Conservation (phyloP, 2,329 filamentous ascomycete genomes). For the Xenosphaeropsis pyriputrescens region DNA sequence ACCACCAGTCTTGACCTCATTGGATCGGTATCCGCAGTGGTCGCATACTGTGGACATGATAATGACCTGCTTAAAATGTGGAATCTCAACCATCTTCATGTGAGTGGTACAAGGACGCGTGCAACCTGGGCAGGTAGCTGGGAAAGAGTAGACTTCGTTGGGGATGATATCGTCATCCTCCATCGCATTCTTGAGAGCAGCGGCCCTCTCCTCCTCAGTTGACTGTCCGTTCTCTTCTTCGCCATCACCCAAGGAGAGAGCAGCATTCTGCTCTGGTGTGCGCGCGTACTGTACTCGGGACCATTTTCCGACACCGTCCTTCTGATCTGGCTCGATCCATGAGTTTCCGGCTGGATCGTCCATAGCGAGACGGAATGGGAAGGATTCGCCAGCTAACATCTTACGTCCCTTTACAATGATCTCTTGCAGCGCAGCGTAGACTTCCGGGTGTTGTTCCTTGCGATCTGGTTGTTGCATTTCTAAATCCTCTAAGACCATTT, state of each 20-base stretch:
- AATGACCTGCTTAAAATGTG: conserved; percentile 94
- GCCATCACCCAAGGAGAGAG: conserved; percentile 60
- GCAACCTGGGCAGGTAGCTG: conserved; percentile 83
- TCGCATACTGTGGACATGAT: conserved; percentile 92
- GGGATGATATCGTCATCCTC: conserved; percentile 71
- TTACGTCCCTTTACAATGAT: conserved; percentile 60
- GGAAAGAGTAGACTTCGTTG: conserved; percentile 86
- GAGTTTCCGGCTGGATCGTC: conserved; percentile 94
- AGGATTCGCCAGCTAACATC: conserved; percentile 63
- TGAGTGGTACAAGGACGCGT: conserved; percentile 75
- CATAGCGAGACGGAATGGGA: conserved; percentile 78
- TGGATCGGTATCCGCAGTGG: conserved; percentile 83
- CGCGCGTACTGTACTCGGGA: conserved; percentile 72
- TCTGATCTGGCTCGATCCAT: conserved; percentile 81
- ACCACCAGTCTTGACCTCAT: conserved; percentile 95
- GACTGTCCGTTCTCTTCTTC: conserved; percentile 31
- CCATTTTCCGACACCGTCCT: conserved; percentile 75
- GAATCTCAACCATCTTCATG: conserved; percentile 98
- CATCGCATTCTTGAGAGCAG: conserved; percentile 20
- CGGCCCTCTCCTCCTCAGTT: conserved; percentile 1
- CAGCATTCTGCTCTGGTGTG: conserved; percentile 73
- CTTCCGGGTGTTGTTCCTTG: conserved; percentile 62
- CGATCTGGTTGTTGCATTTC: conserved; percentile 70
- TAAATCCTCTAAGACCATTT: conserved; percentile 65
- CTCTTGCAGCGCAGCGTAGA: conserved; percentile 62